Conservation (phyloP, 768 basidiomycete species). For the Lepiota brunneoincarnata region DNA sequence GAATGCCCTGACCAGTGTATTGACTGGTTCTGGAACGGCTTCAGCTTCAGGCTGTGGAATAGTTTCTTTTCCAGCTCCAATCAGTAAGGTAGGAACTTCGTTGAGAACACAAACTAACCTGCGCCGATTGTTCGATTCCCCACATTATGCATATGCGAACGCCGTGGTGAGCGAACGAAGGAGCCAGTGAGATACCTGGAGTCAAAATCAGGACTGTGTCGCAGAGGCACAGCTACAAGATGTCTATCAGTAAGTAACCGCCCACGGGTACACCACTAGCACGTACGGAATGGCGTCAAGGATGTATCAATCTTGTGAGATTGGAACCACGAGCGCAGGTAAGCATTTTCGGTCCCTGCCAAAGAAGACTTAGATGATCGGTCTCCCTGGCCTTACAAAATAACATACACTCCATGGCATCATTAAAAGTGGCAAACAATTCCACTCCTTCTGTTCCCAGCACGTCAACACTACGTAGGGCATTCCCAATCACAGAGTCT, state of each 20-base stretch:
- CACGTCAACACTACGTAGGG: constrained; percentile 76
- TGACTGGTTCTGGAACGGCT: constrained; percentile 56
- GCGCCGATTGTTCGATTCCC: constrained; percentile 69
- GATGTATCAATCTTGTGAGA: constrained; percentile 57
- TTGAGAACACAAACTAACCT: constrained; percentile 32
- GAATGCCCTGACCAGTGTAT: constrained; percentile 78
- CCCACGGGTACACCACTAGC: background rate
- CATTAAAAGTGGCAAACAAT: constrained; percentile 76
- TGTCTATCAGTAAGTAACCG: constrained; percentile 1
- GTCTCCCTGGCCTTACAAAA: background rate
- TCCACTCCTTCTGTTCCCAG: constrained; percentile 79
- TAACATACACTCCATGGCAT: constrained; percentile 87
- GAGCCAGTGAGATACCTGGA: constrained; percentile 41
- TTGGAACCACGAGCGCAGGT: constrained; percentile 77
- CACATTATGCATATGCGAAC: constrained; percentile 64
- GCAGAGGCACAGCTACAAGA: constrained; percentile 52
- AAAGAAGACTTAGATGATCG: background rate
- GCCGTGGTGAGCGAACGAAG: constrained; percentile 62
- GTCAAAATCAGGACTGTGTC: constrained; percentile 48
- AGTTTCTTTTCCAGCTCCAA: constrained; percentile 20
- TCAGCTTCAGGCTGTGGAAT: constrained; percentile 27
- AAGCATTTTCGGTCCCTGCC: constrained; percentile 90
- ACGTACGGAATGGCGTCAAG: constrained; percentile 41
- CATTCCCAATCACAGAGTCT: constrained; percentile 65
- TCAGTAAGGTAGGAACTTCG: background rate